phyloP scores from a whole-genome alignment of 2,329 filamentous ascomycete species.

The Ophiostoma sp. region DNA sequence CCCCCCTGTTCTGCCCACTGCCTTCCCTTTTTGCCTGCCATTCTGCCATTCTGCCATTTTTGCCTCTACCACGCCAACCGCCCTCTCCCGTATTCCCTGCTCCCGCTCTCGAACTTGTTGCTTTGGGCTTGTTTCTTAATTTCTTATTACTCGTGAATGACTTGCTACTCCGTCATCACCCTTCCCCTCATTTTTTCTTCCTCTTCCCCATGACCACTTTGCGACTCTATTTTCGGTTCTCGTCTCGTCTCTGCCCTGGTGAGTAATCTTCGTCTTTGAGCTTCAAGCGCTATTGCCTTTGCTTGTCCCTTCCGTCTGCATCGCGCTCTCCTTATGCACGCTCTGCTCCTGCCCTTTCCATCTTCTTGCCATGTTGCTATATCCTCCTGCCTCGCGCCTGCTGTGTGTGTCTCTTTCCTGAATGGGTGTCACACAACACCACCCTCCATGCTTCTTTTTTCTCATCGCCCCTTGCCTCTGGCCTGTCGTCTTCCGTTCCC shows the following conservation, averaged over 20 bases:
- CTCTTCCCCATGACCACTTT: constrained; percentile 4
- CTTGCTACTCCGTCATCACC: constrained; percentile 6
- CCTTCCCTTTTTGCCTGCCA: neutral
- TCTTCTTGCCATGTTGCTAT: neutral
- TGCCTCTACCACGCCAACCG: neutral
- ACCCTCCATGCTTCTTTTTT: constrained; percentile 20
- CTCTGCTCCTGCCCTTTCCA: constrained; percentile 5
- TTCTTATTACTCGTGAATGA: neutral
- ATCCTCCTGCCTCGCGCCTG: neutral
- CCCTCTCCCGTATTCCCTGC: neutral
- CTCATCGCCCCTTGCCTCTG: constrained; percentile 3
- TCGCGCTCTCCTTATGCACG: neutral
- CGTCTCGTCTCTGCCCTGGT: neutral
- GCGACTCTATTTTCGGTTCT: neutral
- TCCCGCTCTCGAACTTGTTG: neutral
- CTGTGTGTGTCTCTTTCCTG: neutral
- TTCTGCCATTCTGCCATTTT: neutral
- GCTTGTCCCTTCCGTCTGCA: neutral
- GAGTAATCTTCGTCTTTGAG: neutral
- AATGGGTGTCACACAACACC: constrained; percentile 27
- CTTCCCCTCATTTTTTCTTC: constrained; percentile 10
- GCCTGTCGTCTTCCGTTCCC: constrained; percentile 23
- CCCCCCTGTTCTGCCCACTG: neutral
- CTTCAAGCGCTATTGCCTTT: neutral
- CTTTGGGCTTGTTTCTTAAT: neutral